Evolutionary conservation across 768 basidiomycete genomes (phyloP).

Genomic region (Fistulinella prunicolor): DNA sequence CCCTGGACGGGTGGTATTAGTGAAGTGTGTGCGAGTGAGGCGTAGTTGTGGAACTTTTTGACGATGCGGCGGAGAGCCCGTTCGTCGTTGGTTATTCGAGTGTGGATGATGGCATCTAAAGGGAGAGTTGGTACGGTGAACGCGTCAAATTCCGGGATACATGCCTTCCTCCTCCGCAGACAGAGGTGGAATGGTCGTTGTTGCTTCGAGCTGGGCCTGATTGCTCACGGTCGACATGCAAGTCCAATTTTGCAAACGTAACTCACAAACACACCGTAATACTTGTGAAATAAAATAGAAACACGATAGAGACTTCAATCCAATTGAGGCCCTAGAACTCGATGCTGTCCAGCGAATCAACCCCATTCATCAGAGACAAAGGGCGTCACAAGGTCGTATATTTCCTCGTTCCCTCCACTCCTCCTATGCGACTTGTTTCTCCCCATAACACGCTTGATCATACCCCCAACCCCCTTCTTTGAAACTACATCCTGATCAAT

Average conservation of each 20-base stretch:
- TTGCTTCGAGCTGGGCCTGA: constrained; percentile 14
- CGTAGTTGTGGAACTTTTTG: constrained; percentile 78
- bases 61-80: constrained; percentile 72
- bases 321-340: too few relatives aligned
- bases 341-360: constrained; percentile 29
- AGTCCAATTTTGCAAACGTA: background rate
- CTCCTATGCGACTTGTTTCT: constrained; percentile 44
- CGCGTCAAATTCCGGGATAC: constrained; percentile 12
- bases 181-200: constrained; percentile 40
- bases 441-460: constrained; percentile 62
- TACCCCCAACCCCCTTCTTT: constrained; percentile 43
- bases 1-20: constrained; percentile 32
- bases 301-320: too few relatives aligned
- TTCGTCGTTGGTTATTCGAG: constrained; percentile 81
- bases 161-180: constrained; percentile 65
- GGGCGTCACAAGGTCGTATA: constrained; percentile 78
- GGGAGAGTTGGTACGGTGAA: constrained; percentile 7
- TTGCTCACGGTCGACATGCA: constrained; percentile 8
- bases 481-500: constrained; percentile 38
- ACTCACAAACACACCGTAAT: too few relatives aligned
- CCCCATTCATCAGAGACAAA: constrained; percentile 79
- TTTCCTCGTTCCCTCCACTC: constrained; percentile 68
- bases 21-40: constrained; percentile 52
- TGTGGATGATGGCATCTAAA: constrained; percentile 74
- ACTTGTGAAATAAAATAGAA: too few relatives aligned